Evolutionary conservation across 2,329 filamentous ascomycete species (phyloP).

Genomic region (Thermomyces lanuginosus): DNA sequence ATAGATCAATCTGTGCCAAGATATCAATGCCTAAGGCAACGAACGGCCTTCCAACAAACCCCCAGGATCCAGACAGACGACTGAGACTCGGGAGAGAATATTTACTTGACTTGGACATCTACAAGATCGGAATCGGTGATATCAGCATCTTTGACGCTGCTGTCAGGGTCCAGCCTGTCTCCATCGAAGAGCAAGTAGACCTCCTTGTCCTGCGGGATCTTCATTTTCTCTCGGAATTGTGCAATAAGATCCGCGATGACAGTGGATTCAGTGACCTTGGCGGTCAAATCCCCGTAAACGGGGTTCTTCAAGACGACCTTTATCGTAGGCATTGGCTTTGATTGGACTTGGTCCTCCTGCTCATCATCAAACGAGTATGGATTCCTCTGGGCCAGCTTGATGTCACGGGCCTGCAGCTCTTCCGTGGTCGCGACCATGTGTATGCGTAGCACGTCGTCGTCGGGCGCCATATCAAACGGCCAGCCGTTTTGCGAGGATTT

Average conservation of each 20-base stretch:
- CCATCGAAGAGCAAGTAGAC: constrained; percentile 60
- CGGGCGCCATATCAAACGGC: constrained; percentile 30
- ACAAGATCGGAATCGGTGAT: constrained; percentile 59
- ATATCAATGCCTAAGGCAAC: too few species aligned
- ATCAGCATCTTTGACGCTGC: constrained; percentile 48
- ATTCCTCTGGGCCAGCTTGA: constrained; percentile 5
- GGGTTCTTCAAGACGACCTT: constrained; percentile 38
- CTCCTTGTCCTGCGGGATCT: constrained; percentile 35
- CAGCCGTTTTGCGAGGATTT: constrained; percentile 22
- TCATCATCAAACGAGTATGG: constrained; percentile 9
- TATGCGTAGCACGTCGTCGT: constrained; percentile 39
- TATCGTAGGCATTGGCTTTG: constrained; percentile 15
- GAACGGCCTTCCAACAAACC: too few species aligned
- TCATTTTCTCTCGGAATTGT: constrained; percentile 42
- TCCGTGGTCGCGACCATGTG: constrained; percentile 63
- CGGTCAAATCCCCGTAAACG: constrained; percentile 33
- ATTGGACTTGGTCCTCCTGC: constrained; percentile 7
- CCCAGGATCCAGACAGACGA: too few species aligned
- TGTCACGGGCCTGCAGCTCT: constrained; percentile 39
- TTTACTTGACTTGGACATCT: constrained; percentile 51
- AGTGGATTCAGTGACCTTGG: constrained; percentile 33
- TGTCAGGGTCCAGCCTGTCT: constrained; percentile 46
- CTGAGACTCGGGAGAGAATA: too few species aligned
- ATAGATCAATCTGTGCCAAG: too few species aligned
- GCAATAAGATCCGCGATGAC: constrained; percentile 45